phyloP scores from a whole-genome alignment of 2,329 filamentous ascomycete species.

The Fusarium tupiense region DNA sequence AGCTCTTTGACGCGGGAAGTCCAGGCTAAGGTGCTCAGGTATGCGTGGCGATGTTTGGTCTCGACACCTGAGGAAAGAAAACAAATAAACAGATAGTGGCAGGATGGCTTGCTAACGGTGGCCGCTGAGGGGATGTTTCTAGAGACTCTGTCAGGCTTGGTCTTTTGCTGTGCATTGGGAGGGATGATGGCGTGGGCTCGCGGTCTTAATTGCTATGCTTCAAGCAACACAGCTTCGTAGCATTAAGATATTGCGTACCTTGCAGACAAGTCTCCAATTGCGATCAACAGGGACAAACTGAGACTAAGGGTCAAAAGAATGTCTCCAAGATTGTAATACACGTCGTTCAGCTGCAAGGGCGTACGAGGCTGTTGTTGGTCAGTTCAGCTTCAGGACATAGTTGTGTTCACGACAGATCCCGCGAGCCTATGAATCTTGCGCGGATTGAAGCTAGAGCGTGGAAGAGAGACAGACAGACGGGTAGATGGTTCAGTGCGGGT shows the following conservation, averaged over 20 bases:
- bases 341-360: slow-evolving; percentile 30
- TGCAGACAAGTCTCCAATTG: slow-evolving; percentile 16
- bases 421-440: slow-evolving; percentile 19
- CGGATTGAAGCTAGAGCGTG: slow-evolving; percentile 13
- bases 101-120: slow-evolving; percentile 36
- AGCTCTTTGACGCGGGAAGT: slow-evolving; percentile 32
- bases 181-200: slow-evolving; percentile 7
- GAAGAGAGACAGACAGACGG: slow-evolving; percentile 37
- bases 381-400: slow-evolving; percentile 27
- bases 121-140: slow-evolving; percentile 5
- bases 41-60: slow-evolving; percentile 38
- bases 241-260: slow-evolving; percentile 26
- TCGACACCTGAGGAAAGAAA: slow-evolving; percentile 18
- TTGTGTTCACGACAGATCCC: slow-evolving; percentile 13
- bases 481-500: slow-evolving; percentile 36
- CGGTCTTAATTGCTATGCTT: slow-evolving; percentile 5
- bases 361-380: slow-evolving; percentile 37
- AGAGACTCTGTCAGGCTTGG: slow-evolving; percentile 22
- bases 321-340: slow-evolving; percentile 19
- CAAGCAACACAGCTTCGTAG: slow-evolving; percentile 1
- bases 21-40: slow-evolving; percentile 32
- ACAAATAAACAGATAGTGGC: slow-evolving; percentile 35
- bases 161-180: not conserved
- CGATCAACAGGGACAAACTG: slow-evolving; percentile 27
- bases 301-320: slow-evolving; percentile 32